Base-by-base conservation (phyloP, 1,139 yeast genomes). In the Pichia sp. region DNA sequence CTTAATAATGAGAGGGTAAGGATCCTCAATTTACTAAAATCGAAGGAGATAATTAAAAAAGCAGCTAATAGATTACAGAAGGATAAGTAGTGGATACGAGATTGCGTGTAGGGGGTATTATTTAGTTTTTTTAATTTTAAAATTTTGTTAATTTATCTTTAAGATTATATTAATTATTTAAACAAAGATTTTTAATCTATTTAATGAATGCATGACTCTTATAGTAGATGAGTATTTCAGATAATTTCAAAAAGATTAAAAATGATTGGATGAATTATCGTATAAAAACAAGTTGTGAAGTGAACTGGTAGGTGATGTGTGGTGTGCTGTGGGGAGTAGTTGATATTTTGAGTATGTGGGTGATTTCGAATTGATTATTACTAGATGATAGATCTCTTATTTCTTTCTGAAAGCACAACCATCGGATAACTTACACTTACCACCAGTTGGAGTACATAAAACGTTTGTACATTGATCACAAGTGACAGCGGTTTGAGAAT, bases 331-430 rank as follows among this genome's bases (percentile, higher is more conserved):
- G 14, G 30, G 14, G 30, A 5, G 15, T 14, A 14, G 14, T 26
- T 14, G 15, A 6, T 26, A 10, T 26, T 26, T 26, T 26, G 18
- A 14, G 18, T 18, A 26, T 14, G n/a, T 26, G 15, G n/a, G n/a
- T n/a, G n/a, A n/a, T n/a, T n/a, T n/a, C 12, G 8, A 18, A 30
- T 30, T 17, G 7, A 4, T 30, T 11, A 7, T 17, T 11, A 9
- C 7, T 18, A 18, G 18, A 22, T 11, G 19, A 18, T 21, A 34
- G 36, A 23, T 24, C 12, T 59, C 64, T 80, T 88, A 91, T 84
- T 91, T 91, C 77, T 85, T 85, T 83, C 98, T 88, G 94, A 86
- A 91, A 64, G 98, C 91, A 67, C 93, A 84, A 69, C 98, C 98
- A 77, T 91, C 98, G 61, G 97, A 85, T 71, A 91, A 83, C 75